A percentile compares a stretch with the other conserved stretches of the same genome.
These are phyloP conservation scores for Amborella trichopoda DNA, from an alignment of 164 flowering plant genomes.

Conservation along the genomic window DNA sequence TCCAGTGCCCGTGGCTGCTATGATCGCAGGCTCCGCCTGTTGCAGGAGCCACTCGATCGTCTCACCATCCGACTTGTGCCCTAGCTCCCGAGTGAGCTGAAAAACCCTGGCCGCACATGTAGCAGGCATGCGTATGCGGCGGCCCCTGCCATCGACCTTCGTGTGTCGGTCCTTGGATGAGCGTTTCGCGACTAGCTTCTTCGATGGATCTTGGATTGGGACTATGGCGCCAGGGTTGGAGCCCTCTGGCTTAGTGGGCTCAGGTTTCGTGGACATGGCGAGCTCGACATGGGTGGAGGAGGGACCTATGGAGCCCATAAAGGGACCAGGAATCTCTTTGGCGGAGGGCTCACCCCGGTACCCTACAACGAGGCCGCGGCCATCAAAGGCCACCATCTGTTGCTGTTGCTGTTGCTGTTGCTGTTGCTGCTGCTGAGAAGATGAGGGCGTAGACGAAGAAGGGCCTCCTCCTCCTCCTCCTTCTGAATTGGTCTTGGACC, in stretches of 20 bases:
- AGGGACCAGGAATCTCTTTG: conserved; percentile 14
- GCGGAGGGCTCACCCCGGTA: too few species aligned
- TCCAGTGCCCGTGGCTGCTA: conserved; percentile 81
- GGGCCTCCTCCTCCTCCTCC: conserved; percentile 11
- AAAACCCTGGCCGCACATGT: conserved; percentile 78
- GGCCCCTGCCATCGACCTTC: conserved; percentile 74
- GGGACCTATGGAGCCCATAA: conserved; percentile 29
- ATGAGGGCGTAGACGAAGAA: too few species aligned
- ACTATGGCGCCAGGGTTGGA: neutral
- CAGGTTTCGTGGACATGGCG: neutral
- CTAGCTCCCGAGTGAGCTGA: conserved; percentile 60
- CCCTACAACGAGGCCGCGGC: too few species aligned
- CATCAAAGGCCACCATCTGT: neutral
- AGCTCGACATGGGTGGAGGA: conserved; percentile 5
- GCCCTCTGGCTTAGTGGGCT: conserved; percentile 16
- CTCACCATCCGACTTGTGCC: conserved; percentile 78
- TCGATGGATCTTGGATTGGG: neutral
- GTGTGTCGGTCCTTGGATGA: conserved; percentile 77
- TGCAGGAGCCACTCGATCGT: conserved; percentile 77
- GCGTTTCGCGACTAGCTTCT: conserved; percentile 18
- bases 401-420: neutral
- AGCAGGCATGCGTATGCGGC: conserved; percentile 79
- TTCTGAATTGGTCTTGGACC: too few species aligned
- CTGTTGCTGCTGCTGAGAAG: too few species aligned
- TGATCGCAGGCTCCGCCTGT: conserved; percentile 79